These are phyloP conservation scores for Diophrys sp. DNA, from an alignment of 73 alveolate species.

Conservation along the genomic window DNA sequence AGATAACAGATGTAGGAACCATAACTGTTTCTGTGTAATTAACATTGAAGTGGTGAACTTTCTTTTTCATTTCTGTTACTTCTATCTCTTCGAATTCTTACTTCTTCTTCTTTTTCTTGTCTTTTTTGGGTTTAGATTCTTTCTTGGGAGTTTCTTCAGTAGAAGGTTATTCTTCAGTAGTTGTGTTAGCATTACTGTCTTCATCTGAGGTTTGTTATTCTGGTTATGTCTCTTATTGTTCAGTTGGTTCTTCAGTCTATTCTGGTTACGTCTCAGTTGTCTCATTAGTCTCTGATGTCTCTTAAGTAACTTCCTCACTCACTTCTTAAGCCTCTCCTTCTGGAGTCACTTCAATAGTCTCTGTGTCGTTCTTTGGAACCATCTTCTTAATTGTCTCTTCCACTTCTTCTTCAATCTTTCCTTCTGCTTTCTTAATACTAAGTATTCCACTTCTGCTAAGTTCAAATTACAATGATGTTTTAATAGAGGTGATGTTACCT, in stretches of 20 bases:
- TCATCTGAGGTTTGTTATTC: neutral
- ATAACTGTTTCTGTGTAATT: neutral
- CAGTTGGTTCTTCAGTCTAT: neutral
- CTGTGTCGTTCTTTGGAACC: neutral
- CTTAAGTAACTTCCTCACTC: neutral
- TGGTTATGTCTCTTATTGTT: neutral
- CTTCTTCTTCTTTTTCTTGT: conserved; percentile 1
- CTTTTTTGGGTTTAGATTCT: conserved; percentile 1
- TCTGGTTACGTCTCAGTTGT: neutral
- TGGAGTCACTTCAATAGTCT: neutral
- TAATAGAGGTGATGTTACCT: neutral
- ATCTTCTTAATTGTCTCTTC: conserved; percentile 4
- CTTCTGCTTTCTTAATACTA: conserved; percentile 13
- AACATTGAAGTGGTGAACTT: conserved; percentile 10
- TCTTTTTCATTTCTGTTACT: conserved; percentile 3
- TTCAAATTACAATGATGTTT: neutral
- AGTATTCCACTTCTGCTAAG: conserved; percentile 16
- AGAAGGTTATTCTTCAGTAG: conserved; percentile 5
- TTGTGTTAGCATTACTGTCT: neutral
- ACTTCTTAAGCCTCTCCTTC: conserved; percentile 6
- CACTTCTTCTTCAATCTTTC: neutral
- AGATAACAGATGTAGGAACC: conserved; percentile 11
- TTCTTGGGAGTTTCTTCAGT: conserved; percentile 1
- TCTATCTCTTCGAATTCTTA: conserved; percentile 7
- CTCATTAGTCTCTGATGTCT: neutral